Base-by-base conservation (phyloP, 192 early-diverging fungal species). In the Spinellus fusiger region DNA sequence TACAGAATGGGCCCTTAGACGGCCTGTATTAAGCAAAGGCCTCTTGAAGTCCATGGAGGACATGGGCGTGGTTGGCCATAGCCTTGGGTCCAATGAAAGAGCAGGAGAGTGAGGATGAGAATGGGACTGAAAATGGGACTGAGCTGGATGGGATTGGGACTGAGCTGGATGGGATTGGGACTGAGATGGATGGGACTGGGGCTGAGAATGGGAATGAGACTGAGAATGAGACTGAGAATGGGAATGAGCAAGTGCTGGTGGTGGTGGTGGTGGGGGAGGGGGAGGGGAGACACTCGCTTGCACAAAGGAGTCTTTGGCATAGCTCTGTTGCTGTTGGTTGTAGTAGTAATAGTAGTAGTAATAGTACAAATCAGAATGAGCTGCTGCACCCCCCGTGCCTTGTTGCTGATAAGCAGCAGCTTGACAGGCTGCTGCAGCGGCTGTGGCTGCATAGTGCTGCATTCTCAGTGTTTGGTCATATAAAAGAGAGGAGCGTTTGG, bases 61-160 rank as follows among this genome's bases (percentile, higher is more conserved):
- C n/a, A n/a, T n/a, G n/a, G n/a, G n/a, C n/a, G n/a, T n/a, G n/a
- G n/a, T n/a, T n/a, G n/a, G n/a, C n/a, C n/a, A n/a, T n/a, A n/a
- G n/a, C n/a, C n/a, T 80, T 80, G 69, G 81, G 81, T 25, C 71
- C 79, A 71, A 77, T 80, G 83, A 16, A 73, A 73, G 66, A 82
- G 9, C 16, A 48, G 4, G 22, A 27, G 22, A 1, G 15, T 18
- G 34, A 40, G 12, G 38, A 28, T 58, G 23, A n/a, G 68, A 49
- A 13, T 66, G 70, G 22, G 70, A 58, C 3, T 64, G 67, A 1
- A 66, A 62, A 47, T 76, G 69, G 53, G 78, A 86, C 46, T 31
- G 22, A 9, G 40, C 27, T 13, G 56, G 46, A 32, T 37, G 57
- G 15, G 54, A 10, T 9, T 31, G 46, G 50, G 55, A 38, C 26